A percentile compares a stretch with the other conserved stretches of the same genome.
Conservation (phyloP, 2,329 filamentous ascomycete genomes). For the Colletotrichum sp. region DNA sequence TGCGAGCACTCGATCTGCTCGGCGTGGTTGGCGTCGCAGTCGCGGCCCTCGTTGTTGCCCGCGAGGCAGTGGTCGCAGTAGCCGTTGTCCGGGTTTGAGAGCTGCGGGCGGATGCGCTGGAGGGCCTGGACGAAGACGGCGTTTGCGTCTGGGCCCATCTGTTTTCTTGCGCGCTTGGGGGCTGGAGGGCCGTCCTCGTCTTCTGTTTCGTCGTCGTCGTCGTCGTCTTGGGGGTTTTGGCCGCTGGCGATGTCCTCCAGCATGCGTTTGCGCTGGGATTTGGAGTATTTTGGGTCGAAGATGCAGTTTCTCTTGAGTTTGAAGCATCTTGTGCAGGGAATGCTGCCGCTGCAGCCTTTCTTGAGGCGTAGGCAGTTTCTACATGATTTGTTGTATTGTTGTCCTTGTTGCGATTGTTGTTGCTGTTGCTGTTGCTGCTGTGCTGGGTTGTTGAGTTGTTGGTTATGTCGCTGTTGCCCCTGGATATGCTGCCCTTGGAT, state of each 20-base stretch:
- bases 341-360: neutral
- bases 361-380: neutral
- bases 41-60: neutral
- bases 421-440: neutral
- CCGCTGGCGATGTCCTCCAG: neutral
- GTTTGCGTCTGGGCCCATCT: neutral
- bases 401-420: neutral
- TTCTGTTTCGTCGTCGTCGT: neutral
- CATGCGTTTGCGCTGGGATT: neutral
- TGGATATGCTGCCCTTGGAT: neutral
- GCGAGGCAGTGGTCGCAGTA: constrained; percentile 13
- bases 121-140: neutral
- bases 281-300: neutral
- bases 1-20: constrained; percentile 18
- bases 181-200: neutral
- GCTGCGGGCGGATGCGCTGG: neutral
- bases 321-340: neutral
- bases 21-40: constrained; percentile 14
- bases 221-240: neutral
- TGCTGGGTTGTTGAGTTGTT: neutral
- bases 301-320: neutral
- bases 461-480: neutral
- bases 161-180: neutral
- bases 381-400: neutral
- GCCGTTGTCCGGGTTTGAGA: neutral